Evolutionary conservation across 31 red algal genomes (phyloP), one percentile per base, ranked within the genome.

Genomic region (Bonnemaisonia californica): DNA sequence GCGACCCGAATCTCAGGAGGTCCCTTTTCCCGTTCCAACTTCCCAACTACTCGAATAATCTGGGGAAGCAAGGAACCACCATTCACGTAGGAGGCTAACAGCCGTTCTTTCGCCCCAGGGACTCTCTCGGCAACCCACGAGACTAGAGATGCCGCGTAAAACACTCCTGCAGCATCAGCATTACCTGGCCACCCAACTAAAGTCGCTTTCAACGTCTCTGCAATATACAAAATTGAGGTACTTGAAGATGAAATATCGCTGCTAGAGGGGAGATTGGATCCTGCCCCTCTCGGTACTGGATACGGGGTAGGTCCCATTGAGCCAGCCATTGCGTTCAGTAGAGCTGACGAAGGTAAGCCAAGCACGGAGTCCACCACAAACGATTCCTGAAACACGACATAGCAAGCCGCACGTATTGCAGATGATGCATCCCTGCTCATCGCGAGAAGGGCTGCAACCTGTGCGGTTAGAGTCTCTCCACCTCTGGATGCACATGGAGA

Each of bases 121-220:
- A 86, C 73, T 60, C 78, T 60, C 39, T 54, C 32, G 12, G 73
- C 54, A 1, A 88, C 68, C 77, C 78, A 87, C 19, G 89, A 76
- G 18, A 97, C 55, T 2, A 93, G 29, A 26, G 74, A 80, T n/a
- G 82, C 76, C 1, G 85, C 65, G 59, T 97, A 97, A 79, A 93
- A 97, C 7, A 97, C 94, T n/a, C 57, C 91, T 19, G 78, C 85
- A 29, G 90, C 54, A 62, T 97, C 94, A 1, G 76, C 69, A 0
- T 70, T 60, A 16, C 90, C 85, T 21, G 93, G 93, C 83, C 84
- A 96, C 26, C 93, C 93, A 39, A 91, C 83, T 2, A 88, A 60
- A 70, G 76, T 70, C 28, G 64, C 54, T 60, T 91, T 83, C 19
- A 96, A 38, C 0, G 70, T 34, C 26, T 81, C 36, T 18, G 87